phyloP scores from a whole-genome alignment of 1,139 yeast genomes.

The Entelexis paramagnoliae region DNA sequence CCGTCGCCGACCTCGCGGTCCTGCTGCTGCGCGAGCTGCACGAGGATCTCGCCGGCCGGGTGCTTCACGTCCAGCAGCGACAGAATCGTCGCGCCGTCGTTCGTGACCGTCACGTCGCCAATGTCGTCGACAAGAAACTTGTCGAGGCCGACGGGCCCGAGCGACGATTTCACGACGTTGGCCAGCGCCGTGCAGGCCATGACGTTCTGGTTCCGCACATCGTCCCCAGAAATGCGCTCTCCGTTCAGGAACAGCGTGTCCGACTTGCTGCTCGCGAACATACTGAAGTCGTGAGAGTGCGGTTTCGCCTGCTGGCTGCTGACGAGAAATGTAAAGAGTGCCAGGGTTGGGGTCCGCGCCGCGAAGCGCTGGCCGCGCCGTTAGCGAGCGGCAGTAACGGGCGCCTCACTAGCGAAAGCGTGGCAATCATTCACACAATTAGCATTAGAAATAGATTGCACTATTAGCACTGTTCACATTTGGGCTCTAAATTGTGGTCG shows the following conservation, averaged over 20 bases:
- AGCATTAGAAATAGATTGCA: no score
- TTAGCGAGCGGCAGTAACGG: no score
- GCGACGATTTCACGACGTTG: slow-evolving; percentile 89
- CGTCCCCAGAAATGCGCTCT: slow-evolving; percentile 91
- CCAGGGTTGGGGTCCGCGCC: background rate
- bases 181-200: slow-evolving; percentile 95
- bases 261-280: slow-evolving; percentile 31
- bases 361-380: no score
- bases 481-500: no score
- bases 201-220: slow-evolving; percentile 86
- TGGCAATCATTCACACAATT: no score
- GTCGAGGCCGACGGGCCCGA: slow-evolving; percentile 97
- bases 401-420: no score
- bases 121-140: slow-evolving; percentile 98
- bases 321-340: background rate
- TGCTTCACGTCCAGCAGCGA: slow-evolving; percentile 91
- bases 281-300: slow-evolving; percentile 1
- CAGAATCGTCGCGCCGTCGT: slow-evolving; percentile 96
- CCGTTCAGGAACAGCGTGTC: slow-evolving; percentile 79
- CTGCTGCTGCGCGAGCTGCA: slow-evolving; percentile 96
- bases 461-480: no score
- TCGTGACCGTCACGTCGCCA: slow-evolving; percentile 97
- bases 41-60: slow-evolving; percentile 96
- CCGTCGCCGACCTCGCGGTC: slow-evolving; percentile 99
- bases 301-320: slow-evolving; percentile 3